phyloP scores from a whole-genome alignment of 2,329 filamentous ascomycete species.

The Colletotrichum salicis region DNA sequence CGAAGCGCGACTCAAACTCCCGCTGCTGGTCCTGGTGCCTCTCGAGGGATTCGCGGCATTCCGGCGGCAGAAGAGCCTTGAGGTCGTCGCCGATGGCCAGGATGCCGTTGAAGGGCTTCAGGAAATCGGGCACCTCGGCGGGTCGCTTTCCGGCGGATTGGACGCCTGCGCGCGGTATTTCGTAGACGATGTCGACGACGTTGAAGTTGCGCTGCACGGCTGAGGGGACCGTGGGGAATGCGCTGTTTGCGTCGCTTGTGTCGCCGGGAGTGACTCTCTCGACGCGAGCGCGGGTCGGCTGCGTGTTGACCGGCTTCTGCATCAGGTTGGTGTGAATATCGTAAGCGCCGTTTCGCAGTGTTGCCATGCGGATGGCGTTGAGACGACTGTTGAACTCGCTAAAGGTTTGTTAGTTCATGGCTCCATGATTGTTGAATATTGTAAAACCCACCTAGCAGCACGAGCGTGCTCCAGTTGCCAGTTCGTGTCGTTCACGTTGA shows the following conservation, averaged over 20 bases:
- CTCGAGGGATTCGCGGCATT: constrained; percentile 79
- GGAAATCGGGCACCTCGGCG: constrained; percentile 53
- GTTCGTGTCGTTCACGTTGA: constrained; percentile 91
- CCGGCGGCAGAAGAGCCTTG: constrained; percentile 71
- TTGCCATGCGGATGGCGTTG: constrained; percentile 73
- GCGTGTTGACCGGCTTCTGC: constrained; percentile 88
- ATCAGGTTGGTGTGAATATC: constrained; percentile 94
- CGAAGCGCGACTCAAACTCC: constrained; percentile 81
- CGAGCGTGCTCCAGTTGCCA: constrained; percentile 97
- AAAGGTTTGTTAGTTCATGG: constrained; percentile 27
- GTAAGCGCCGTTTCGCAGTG: constrained; percentile 78
- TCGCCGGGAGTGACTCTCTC: constrained; percentile 69
- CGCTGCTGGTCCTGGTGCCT: constrained; percentile 72
- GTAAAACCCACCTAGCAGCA: constrained; percentile 85
- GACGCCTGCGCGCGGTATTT: constrained; percentile 61
- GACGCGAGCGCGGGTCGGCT: constrained; percentile 87
- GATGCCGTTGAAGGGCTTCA: constrained; percentile 69
- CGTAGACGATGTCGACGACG: constrained; percentile 65
- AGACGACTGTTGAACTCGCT: constrained; percentile 88
- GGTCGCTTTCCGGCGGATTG: constrained; percentile 51
- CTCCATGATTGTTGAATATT: no score
- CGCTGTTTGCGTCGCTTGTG: constrained; percentile 40
- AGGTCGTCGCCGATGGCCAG: constrained; percentile 73
- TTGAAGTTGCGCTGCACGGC: constrained; percentile 66
- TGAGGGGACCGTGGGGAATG: constrained; percentile 60